These are phyloP conservation scores for Corchorus capsularis DNA, from an alignment of 345 rosid species.

Conservation along the genomic window DNA sequence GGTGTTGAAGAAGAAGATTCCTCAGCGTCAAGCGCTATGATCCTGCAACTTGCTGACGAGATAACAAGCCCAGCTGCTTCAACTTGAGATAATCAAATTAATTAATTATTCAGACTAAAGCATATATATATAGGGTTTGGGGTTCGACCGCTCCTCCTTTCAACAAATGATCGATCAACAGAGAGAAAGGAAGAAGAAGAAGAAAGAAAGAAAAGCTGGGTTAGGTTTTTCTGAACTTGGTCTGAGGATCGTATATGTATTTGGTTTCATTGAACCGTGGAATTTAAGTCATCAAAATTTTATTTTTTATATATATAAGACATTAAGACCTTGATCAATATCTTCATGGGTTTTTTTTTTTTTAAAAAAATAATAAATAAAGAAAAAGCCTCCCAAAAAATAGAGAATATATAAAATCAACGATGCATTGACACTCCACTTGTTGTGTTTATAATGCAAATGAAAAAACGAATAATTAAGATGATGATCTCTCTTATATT, in stretches of 20 bases:
- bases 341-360: not conserved
- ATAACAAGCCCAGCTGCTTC: not conserved
- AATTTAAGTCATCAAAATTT: conserved; percentile 33
- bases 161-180: conserved; percentile 10
- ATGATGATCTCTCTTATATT: no score
- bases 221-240: conserved; percentile 16
- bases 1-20: conserved; percentile 6
- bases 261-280: conserved; percentile 30
- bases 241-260: conserved; percentile 1
- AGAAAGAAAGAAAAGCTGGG: not conserved
- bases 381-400: not conserved
- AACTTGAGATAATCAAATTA: not conserved
- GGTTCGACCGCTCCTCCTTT: not conserved
- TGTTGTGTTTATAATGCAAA: conserved; percentile 20
- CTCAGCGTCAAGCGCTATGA: not conserved
- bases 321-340: not conserved
- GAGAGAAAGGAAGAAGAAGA: conserved; percentile 11
- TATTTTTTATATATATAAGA: not conserved
- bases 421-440: conserved; percentile 17
- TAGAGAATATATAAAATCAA: not conserved
- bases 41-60: no score
- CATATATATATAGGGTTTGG: conserved; percentile 1
- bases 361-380: not conserved
- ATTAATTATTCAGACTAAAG: not conserved
- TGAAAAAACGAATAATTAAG: not conserved